phyloP scores from a whole-genome alignment of 2,329 filamentous ascomycete genomes.

The Macrophomina phaseolina region DNA sequence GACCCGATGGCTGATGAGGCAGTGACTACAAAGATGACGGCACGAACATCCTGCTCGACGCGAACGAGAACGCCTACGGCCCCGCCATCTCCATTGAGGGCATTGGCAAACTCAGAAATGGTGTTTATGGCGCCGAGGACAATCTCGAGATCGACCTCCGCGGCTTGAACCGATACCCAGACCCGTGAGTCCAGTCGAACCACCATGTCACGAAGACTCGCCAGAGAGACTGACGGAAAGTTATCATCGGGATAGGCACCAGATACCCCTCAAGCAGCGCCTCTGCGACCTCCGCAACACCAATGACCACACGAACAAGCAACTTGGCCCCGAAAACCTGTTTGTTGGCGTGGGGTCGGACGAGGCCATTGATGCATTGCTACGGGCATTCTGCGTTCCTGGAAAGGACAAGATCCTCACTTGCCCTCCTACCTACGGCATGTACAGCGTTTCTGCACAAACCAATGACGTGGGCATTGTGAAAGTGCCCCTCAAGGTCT shows the following conservation, averaged over 20 bases:
- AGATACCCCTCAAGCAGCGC: slow-evolving; percentile 80
- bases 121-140: slow-evolving; percentile 42
- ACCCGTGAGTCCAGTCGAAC: slow-evolving; percentile 63
- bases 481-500: slow-evolving; percentile 78
- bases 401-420: slow-evolving; percentile 89
- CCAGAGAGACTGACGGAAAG: neutral
- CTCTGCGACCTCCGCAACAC: slow-evolving; percentile 89
- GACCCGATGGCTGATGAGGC: slow-evolving; percentile 38
- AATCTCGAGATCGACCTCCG: slow-evolving; percentile 74
- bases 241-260: slow-evolving; percentile 60
- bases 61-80: slow-evolving; percentile 96
- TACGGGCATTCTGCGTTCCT: slow-evolving; percentile 91
- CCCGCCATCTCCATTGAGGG: slow-evolving; percentile 69
- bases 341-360: slow-evolving; percentile 97
- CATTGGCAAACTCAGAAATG: slow-evolving; percentile 56
- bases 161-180: slow-evolving; percentile 90
- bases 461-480: slow-evolving; percentile 90
- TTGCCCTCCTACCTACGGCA: slow-evolving; percentile 96
- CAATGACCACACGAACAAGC: slow-evolving; percentile 68
- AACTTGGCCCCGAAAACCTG: slow-evolving; percentile 81
- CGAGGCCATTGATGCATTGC: slow-evolving; percentile 92
- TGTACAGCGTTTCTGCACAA: slow-evolving; percentile 94
- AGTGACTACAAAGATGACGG: slow-evolving; percentile 99
- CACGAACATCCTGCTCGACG: slow-evolving; percentile 92
- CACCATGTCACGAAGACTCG: neutral